phyloP scores from a whole-genome alignment of 225 moss, liverwort and hornwort species.

The Bryum argenteum region DNA sequence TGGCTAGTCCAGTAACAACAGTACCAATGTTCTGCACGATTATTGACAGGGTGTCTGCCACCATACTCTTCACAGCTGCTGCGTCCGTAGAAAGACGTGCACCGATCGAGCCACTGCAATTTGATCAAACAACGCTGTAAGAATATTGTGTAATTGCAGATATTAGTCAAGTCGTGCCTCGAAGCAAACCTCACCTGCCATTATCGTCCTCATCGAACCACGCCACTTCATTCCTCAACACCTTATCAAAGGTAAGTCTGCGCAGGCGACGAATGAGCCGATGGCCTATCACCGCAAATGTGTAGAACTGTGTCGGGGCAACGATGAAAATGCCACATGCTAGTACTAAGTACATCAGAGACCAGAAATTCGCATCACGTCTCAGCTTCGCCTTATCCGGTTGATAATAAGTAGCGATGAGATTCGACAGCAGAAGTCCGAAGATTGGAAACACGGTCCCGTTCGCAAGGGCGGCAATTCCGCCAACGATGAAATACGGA shows the following conservation, averaged over 20 bases:
- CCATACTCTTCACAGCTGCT: constrained; percentile 74
- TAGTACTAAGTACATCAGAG: constrained; percentile 73
- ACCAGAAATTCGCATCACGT: constrained; percentile 74
- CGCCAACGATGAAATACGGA: constrained; percentile 56
- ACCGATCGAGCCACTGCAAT: constrained; percentile 84
- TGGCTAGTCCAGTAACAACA: constrained; percentile 55
- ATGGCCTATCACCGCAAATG: constrained; percentile 68
- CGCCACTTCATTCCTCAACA: constrained; percentile 77
- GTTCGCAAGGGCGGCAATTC: constrained; percentile 41
- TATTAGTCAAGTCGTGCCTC: neutral
- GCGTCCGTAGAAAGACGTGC: constrained; percentile 85
- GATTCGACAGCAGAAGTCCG: constrained; percentile 68
- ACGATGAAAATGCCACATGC: constrained; percentile 48
- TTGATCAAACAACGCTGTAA: neutral
- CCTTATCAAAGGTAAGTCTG: constrained; percentile 63
- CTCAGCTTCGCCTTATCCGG: constrained; percentile 52
- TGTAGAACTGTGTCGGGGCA: constrained; percentile 32
- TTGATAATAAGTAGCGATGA: constrained; percentile 60
- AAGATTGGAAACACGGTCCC: constrained; percentile 69
- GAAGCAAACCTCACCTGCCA: constrained; percentile 59
- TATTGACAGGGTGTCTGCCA: constrained; percentile 80
- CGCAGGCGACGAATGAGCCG: constrained; percentile 75
- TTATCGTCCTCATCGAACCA: constrained; percentile 86
- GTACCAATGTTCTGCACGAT: constrained; percentile 72
- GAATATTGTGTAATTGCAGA: neutral